A percentile compares a stretch with the other conserved stretches of the same genome.
phyloP scores from a whole-genome alignment of 108 stramenopile species.

The Mayamaea pseudoterrestris region DNA sequence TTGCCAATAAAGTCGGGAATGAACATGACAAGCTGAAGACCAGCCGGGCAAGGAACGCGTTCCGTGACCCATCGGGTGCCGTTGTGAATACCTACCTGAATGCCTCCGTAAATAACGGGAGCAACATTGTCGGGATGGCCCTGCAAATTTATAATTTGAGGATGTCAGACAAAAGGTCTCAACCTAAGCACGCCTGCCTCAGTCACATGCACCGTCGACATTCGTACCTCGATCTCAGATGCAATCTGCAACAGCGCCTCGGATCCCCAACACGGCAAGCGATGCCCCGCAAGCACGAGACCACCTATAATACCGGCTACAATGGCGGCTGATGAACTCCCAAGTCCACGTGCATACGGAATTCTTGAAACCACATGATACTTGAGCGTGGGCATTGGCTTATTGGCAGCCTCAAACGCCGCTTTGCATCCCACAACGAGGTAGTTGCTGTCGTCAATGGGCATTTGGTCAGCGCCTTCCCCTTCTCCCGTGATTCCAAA shows the following conservation, averaged over 20 bases:
- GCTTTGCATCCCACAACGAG: slow-evolving; percentile 87
- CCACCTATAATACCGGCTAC: slow-evolving; percentile 97
- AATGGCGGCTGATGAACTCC: slow-evolving; percentile 94
- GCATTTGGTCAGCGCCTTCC: slow-evolving; percentile 80
- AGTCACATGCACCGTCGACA: too few relatives aligned
- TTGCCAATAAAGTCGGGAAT: slow-evolving; percentile 95
- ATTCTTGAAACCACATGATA: slow-evolving; percentile 89
- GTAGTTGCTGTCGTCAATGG: slow-evolving; percentile 81
- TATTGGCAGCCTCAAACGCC: slow-evolving; percentile 89
- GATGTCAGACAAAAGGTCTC: background rate
- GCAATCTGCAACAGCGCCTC: slow-evolving; percentile 97
- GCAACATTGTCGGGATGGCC: slow-evolving; percentile 99
- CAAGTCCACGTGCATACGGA: slow-evolving; percentile 93
- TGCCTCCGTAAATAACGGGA: slow-evolving; percentile 96
- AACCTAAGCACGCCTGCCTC: background rate
- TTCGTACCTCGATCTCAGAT: slow-evolving; percentile 81
- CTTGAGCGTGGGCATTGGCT: slow-evolving; percentile 82
- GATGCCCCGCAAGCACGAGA: slow-evolving; percentile 91
- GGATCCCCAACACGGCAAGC: slow-evolving; percentile 88
- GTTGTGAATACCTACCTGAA: slow-evolving; percentile 97
- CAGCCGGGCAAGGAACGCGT: slow-evolving; percentile 82
- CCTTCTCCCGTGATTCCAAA: slow-evolving; percentile 90
- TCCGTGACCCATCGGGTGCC: slow-evolving; percentile 91
- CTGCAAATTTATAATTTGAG: slow-evolving; percentile 22
- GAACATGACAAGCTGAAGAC: slow-evolving; percentile 91